Evolutionary conservation across 1,284 basidiomycete species (phyloP).

Genomic region (Ceratobasidium sp.): DNA sequence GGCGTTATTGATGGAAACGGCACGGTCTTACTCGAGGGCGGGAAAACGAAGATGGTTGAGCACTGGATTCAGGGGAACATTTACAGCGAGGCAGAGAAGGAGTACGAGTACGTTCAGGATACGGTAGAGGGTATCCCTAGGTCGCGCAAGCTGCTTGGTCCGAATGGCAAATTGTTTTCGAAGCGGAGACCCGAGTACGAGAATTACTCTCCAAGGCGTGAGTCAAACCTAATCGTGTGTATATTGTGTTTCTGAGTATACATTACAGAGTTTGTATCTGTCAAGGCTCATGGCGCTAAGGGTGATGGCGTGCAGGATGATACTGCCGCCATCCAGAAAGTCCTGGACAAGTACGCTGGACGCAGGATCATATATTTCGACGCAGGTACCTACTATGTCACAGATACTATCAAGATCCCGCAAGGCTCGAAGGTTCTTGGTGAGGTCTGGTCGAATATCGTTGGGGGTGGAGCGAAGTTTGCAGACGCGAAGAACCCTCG

Average conservation of each 20-base stretch:
- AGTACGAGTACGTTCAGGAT: constrained; percentile 66
- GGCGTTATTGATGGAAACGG: constrained; percentile 64
- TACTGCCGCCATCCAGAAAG: constrained; percentile 72
- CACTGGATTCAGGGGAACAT: constrained; percentile 78
- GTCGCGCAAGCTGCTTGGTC: constrained; percentile 69
- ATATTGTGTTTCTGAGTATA: neutral
- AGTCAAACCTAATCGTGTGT: neutral
- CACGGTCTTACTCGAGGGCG: constrained; percentile 67
- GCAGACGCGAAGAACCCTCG: constrained; percentile 67
- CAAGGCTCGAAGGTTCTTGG: constrained; percentile 78
- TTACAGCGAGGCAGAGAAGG: constrained; percentile 65
- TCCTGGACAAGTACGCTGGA: constrained; percentile 75
- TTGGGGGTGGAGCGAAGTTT: constrained; percentile 75
- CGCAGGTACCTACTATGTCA: constrained; percentile 70
- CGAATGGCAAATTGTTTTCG: constrained; percentile 72
- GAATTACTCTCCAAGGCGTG: constrained; percentile 67
- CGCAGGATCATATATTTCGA: constrained; percentile 81
- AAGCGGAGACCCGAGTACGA: constrained; percentile 78
- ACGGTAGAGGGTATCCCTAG: constrained; percentile 66
- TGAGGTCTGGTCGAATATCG: constrained; percentile 81
- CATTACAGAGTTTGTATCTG: constrained; percentile 68
- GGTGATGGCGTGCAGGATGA: constrained; percentile 85
- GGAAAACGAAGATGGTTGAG: constrained; percentile 63
- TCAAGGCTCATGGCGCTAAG: constrained; percentile 75
- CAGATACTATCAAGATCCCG: constrained; percentile 78